A percentile compares a stretch with the other conserved stretches of the same genome.
phyloP scores from a whole-genome alignment of 805 yeast genomes.

The Middelhovenomyces tepae region DNA sequence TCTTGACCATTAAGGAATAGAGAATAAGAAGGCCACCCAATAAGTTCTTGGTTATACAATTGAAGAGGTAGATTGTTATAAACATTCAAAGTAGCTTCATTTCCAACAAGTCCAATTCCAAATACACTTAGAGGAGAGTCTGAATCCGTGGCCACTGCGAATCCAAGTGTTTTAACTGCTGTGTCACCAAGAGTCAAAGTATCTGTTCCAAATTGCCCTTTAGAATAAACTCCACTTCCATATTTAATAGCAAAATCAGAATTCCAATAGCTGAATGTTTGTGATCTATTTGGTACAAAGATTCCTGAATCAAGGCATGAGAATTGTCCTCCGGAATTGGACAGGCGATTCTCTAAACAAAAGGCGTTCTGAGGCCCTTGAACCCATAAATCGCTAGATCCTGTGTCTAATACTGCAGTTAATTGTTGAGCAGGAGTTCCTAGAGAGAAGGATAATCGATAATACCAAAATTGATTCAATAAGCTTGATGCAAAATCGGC shows the following conservation, averaged over 20 bases:
- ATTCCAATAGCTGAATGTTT: background rate
- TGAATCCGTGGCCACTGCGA: too few species aligned
- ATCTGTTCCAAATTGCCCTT: background rate
- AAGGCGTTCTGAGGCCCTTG: slow-evolving; percentile 22
- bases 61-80: slow-evolving; percentile 63
- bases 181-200: slow-evolving; percentile 2
- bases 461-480: too few species aligned
- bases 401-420: slow-evolving; percentile 1
- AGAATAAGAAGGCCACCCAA: slow-evolving; percentile 53
- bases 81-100: slow-evolving; percentile 15
- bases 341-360: too few species aligned
- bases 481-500: too few species aligned
- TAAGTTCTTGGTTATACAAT: slow-evolving; percentile 51
- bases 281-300: too few species aligned
- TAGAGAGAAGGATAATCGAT: slow-evolving; percentile 1
- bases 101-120: too few species aligned
- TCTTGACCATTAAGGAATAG: slow-evolving; percentile 43
- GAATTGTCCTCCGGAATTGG: too few species aligned
- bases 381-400: slow-evolving; percentile 4
- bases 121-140: too few species aligned
- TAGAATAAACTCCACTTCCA: background rate
- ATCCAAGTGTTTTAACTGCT: too few species aligned
- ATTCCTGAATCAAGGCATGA: too few species aligned
- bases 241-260: slow-evolving; percentile 1
- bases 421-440: slow-evolving; percentile 3